These are phyloP conservation scores for Clavariopsis aquatica DNA, from an alignment of 495 filamentous ascomycete genomes.

Conservation along the genomic window DNA sequence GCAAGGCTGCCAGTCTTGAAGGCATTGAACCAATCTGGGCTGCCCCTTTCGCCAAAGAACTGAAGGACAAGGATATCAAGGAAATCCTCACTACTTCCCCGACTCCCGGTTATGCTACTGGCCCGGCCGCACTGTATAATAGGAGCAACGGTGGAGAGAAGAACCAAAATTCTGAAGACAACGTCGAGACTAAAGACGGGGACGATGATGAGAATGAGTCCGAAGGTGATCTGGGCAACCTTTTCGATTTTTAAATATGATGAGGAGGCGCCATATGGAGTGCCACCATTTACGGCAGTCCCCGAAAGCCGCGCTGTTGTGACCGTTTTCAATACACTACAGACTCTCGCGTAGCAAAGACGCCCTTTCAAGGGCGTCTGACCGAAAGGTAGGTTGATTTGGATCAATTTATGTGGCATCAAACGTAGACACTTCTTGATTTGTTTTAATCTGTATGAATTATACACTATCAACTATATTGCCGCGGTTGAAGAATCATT, in stretches of 20 bases:
- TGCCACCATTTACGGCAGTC: too few species aligned
- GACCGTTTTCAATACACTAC: too few species aligned
- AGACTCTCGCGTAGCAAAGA: too few species aligned
- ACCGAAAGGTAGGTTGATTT: too few species aligned
- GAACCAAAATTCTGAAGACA: slow-evolving; percentile 3
- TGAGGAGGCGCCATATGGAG: neutral
- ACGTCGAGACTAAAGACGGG: neutral
- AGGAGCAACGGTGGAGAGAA: slow-evolving; percentile 3
- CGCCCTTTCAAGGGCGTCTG: too few species aligned
- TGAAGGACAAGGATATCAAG: slow-evolving; percentile 99
- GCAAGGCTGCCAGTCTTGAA: slow-evolving; percentile 79
- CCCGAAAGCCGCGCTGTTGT: too few species aligned
- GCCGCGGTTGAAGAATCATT: too few species aligned
- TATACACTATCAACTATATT: too few species aligned
- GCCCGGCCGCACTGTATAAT: neutral
- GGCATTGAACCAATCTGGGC: slow-evolving; percentile 99
- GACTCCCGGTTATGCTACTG: slow-evolving; percentile 3
- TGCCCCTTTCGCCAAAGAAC: slow-evolving; percentile 94
- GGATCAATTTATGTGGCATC: too few species aligned
- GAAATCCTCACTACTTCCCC: slow-evolving; percentile 65
- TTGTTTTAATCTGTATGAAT: too few species aligned
- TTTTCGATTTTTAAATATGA: slow-evolving; percentile 8
- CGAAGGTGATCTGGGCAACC: neutral
- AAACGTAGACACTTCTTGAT: too few species aligned
- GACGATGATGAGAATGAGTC: slow-evolving; percentile 1